Base-by-base conservation (phyloP, 1,284 basidiomycete species). In the Leccinum cinnamomeum region DNA sequence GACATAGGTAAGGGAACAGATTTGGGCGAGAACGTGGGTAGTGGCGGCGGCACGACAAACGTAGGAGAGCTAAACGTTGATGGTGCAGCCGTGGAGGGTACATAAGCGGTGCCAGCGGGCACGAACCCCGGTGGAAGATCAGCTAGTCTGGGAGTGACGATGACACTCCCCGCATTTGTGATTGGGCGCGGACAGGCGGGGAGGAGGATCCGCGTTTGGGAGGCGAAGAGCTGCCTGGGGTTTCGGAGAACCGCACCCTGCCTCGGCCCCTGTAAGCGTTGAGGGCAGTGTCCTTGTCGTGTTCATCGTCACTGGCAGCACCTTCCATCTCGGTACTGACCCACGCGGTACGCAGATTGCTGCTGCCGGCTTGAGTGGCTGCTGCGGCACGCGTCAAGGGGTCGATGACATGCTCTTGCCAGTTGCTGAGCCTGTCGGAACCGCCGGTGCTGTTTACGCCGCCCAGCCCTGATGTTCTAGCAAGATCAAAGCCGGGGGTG, bases 401-500 rank as follows among this genome's bases (percentile, higher is more conserved):
- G 53, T 74, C 64, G n/a, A 72, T 60, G 3, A 64, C 51, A 33
- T 67, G 64, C 39, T 74, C 72, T 46, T 65, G 69, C 72, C 69
- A 64, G 62, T 69, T 62, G 56, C 62, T 65, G 57, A 68, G 30
- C 30, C 63, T 61, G 46, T 64, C 65, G 55, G 61, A 68, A 66
- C 66, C 65, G 8, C 53, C n/a, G 11, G 61, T 20, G 50, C 60
- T 65, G 3, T 58, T 59, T 6, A 28, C 18, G 2, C 37, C 59
- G 1, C 56, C 68, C 23, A 67, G 18, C 25, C 62, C 62, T 11
- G 62, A 37, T 10, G 63, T 50, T 51, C 61, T 57, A 30, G 39
- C 65, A 5, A 64, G 50, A 33, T 73, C 78, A 28, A 76, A 73
- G 1, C 88, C 88, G 12, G 86, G 86, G 1, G 86, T 89, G 12